These are phyloP conservation scores for Epichloe festucae DNA, from an alignment of 2,329 filamentous ascomycete genomes.

Conservation along the genomic window DNA sequence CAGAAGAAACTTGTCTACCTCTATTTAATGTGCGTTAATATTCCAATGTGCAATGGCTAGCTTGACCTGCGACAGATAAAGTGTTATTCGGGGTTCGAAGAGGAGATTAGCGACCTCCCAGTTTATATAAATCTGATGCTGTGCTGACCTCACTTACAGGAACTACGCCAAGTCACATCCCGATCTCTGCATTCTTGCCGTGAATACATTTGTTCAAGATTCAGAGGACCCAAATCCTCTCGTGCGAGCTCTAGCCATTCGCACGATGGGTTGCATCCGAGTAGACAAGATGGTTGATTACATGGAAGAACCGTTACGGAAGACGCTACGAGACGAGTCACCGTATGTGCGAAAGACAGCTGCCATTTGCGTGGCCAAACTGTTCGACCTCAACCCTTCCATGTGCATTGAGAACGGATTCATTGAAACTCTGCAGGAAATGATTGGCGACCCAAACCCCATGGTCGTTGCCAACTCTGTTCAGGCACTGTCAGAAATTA, in stretches of 20 bases:
- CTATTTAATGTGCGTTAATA: slow-evolving; percentile 64
- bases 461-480: slow-evolving; percentile 99
- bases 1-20: slow-evolving; percentile 99
- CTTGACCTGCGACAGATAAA: background rate
- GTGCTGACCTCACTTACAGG: slow-evolving; percentile 34
- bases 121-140: background rate
- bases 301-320: slow-evolving; percentile 94
- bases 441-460: slow-evolving; percentile 94
- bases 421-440: slow-evolving; percentile 80
- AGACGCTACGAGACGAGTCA: slow-evolving; percentile 92
- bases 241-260: slow-evolving; percentile 84
- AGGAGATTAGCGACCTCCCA: background rate
- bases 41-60: background rate
- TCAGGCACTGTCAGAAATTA: slow-evolving; percentile 82
- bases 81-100: background rate
- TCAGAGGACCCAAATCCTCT: slow-evolving; percentile 97
- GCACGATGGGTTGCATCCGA: slow-evolving; percentile 96
- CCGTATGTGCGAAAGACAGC: slow-evolving; percentile 98
- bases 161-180: slow-evolving; percentile 99
- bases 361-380: slow-evolving; percentile 92
- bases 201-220: slow-evolving; percentile 98
- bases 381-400: slow-evolving; percentile 84
- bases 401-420: slow-evolving; percentile 98
- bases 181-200: slow-evolving; percentile 93
- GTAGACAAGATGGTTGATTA: slow-evolving; percentile 99